These are phyloP conservation scores for Mycena alexandri DNA, from an alignment of 768 basidiomycete species.

Conservation along the genomic window DNA sequence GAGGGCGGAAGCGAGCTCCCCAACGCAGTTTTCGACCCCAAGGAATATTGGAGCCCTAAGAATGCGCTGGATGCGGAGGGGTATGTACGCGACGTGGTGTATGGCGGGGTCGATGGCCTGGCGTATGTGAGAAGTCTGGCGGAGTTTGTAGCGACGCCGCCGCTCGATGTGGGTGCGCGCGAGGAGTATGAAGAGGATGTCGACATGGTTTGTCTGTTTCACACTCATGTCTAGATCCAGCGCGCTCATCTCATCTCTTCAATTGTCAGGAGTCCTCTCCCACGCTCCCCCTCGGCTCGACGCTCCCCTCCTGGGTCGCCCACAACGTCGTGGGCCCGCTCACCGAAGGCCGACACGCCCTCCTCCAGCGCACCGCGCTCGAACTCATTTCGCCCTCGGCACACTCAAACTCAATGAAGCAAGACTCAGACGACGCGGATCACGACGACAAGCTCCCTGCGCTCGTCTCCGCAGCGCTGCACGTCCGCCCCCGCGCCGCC, in stretches of 20 bases:
- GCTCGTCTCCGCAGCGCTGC: conserved; percentile 56
- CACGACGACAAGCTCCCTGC: conserved; percentile 32
- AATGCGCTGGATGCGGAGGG: conserved; percentile 69
- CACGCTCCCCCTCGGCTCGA: conserved; percentile 48
- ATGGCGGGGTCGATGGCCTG: conserved; percentile 81
- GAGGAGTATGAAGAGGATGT: conserved; percentile 29
- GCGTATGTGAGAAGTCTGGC: conserved; percentile 85
- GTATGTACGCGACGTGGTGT: conserved; percentile 81
- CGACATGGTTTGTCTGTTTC: conserved; percentile 9
- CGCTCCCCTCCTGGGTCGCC: conserved; percentile 59
- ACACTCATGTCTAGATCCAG: no score
- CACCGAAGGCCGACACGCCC: conserved; percentile 60
- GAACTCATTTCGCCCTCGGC: conserved; percentile 41
- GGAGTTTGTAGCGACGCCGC: conserved; percentile 66
- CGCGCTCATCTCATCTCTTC: neutral
- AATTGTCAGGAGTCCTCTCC: conserved; percentile 29
- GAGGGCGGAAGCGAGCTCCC: neutral
- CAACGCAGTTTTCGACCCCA: conserved; percentile 1
- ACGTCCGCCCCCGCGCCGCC: conserved; percentile 57
- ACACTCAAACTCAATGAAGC: conserved; percentile 18
- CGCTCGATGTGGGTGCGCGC: conserved; percentile 22
- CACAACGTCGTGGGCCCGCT: conserved; percentile 59
- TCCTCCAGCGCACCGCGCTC: conserved; percentile 57
- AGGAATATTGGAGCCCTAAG: conserved; percentile 63
- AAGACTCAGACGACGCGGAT: neutral